Evolutionary conservation across 306 rosid species (phyloP).

Genomic region (Cucumis melo): DNA sequence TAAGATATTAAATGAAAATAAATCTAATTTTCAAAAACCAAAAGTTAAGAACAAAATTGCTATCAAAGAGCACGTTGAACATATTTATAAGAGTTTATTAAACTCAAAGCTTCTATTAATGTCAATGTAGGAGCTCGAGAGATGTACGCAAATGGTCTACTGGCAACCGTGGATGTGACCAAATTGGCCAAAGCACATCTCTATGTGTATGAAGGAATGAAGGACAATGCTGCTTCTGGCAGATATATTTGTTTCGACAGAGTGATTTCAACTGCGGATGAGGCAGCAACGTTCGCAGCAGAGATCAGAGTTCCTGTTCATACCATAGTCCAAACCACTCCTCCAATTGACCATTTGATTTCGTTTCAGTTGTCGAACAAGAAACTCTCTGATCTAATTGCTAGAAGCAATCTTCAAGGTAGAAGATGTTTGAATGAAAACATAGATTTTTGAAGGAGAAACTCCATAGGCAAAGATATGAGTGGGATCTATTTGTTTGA

Average conservation of each 20-base stretch:
- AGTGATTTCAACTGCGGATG: constrained; percentile 18
- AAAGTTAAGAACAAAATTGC: too few relatives aligned
- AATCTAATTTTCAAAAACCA: too few relatives aligned
- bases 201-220: constrained; percentile 47
- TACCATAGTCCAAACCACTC: constrained; percentile 35
- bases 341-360: background rate
- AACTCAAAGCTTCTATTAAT: background rate
- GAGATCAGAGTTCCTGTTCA: constrained; percentile 20
- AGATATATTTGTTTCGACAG: constrained; percentile 70
- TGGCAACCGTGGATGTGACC: constrained; percentile 55
- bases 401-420: constrained; percentile 19
- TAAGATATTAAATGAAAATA: too few relatives aligned
- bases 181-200: constrained; percentile 63
- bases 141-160: constrained; percentile 48
- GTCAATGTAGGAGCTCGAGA: constrained; percentile 52
- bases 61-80: too few relatives aligned
- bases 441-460: background rate
- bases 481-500: background rate
- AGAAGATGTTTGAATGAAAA: constrained; percentile 30
- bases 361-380: constrained; percentile 36
- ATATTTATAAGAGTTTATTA: background rate
- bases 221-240: constrained; percentile 37
- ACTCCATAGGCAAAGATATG: background rate
- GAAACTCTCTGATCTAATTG: constrained; percentile 48
- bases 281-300: constrained; percentile 43